phyloP scores from a whole-genome alignment of 192 early-diverging fungal genomes.

The Podila minutissima region DNA sequence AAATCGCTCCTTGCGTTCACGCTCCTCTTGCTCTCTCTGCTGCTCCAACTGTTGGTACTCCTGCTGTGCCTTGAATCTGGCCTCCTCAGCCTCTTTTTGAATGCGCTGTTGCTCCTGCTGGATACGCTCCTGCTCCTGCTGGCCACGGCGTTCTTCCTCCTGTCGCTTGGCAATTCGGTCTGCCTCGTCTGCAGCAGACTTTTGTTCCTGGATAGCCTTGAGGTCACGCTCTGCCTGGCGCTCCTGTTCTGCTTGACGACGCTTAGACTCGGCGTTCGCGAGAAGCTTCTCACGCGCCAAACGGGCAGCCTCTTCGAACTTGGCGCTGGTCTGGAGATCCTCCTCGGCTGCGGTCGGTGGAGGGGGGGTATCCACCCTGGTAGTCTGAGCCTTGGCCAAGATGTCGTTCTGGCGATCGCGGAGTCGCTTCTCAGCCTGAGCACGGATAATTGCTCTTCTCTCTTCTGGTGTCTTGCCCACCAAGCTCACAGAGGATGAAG shows the following conservation, averaged over 20 bases:
- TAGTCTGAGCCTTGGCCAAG: slow-evolving; percentile 22
- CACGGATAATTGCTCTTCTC: slow-evolving; percentile 56
- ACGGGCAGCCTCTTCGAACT: slow-evolving; percentile 57
- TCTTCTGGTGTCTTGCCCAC: slow-evolving; percentile 57
- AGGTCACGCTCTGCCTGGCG: slow-evolving; percentile 44
- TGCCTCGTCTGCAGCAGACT: slow-evolving; percentile 9
- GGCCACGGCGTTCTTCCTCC: slow-evolving; percentile 13
- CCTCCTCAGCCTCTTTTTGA: background rate
- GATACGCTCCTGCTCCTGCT: slow-evolving; percentile 11
- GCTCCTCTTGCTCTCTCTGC: slow-evolving; percentile 34
- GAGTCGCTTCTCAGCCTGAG: slow-evolving; percentile 60
- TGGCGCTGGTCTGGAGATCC: slow-evolving; percentile 49
- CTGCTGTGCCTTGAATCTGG: background rate
- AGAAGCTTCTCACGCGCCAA: slow-evolving; percentile 49
- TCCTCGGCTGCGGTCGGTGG: slow-evolving; percentile 41
- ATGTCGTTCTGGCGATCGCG: slow-evolving; percentile 56
- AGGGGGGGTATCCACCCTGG: slow-evolving; percentile 15
- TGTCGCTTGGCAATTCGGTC: slow-evolving; percentile 8
- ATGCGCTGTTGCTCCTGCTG: slow-evolving; percentile 2
- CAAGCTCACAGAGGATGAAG: slow-evolving; percentile 19
- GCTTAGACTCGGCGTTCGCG: slow-evolving; percentile 54
- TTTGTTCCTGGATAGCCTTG: slow-evolving; percentile 12
- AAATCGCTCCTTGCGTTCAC: slow-evolving; percentile 44
- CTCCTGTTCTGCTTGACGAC: slow-evolving; percentile 49
- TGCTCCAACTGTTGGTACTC: slow-evolving; percentile 9